These are phyloP conservation scores for Dentipellis sp. DNA, from an alignment of 768 basidiomycete species.

Conservation along the genomic window DNA sequence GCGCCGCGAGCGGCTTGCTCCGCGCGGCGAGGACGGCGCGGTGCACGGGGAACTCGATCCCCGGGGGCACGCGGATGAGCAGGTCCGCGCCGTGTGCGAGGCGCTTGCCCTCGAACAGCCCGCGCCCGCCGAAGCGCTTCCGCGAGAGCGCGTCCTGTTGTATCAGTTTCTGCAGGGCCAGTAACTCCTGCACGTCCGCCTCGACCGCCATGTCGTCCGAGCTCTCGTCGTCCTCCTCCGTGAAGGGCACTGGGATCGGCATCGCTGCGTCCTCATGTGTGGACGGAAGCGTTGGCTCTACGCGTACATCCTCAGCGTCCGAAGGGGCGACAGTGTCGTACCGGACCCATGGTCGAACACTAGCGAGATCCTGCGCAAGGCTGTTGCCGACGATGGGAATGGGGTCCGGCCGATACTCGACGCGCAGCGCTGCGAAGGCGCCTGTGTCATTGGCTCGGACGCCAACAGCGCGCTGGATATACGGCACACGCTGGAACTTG, in stretches of 20 bases:
- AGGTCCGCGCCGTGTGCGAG: slow-evolving; percentile 56
- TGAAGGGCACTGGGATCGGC: neutral
- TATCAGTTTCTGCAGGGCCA: slow-evolving; percentile 16
- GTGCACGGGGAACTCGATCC: slow-evolving; percentile 48
- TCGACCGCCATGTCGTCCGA: slow-evolving; percentile 23
- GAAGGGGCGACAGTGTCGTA: slow-evolving; percentile 12
- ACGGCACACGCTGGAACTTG: slow-evolving; percentile 75
- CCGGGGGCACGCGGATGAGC: slow-evolving; percentile 34
- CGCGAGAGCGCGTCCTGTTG: slow-evolving; percentile 5
- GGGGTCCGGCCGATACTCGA: slow-evolving; percentile 53
- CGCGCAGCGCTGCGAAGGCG: slow-evolving; percentile 76
- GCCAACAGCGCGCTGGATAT: slow-evolving; percentile 74
- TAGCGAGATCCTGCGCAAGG: slow-evolving; percentile 57
- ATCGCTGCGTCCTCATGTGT: neutral
- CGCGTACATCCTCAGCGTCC: neutral
- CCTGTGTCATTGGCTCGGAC: slow-evolving; percentile 75
- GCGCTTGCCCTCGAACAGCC: neutral
- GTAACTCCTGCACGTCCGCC: slow-evolving; percentile 25
- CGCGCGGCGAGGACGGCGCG: slow-evolving; percentile 57
- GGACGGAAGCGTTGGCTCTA: slow-evolving; percentile 4
- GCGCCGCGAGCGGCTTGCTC: slow-evolving; percentile 32
- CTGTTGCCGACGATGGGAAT: slow-evolving; percentile 47
- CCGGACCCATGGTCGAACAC: slow-evolving; percentile 50
- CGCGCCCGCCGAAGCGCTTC: neutral
- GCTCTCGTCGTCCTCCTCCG: slow-evolving; percentile 14